Evolutionary conservation across 495 filamentous ascomycete genomes (phyloP).

Genomic region (Usnea hakonensis): DNA sequence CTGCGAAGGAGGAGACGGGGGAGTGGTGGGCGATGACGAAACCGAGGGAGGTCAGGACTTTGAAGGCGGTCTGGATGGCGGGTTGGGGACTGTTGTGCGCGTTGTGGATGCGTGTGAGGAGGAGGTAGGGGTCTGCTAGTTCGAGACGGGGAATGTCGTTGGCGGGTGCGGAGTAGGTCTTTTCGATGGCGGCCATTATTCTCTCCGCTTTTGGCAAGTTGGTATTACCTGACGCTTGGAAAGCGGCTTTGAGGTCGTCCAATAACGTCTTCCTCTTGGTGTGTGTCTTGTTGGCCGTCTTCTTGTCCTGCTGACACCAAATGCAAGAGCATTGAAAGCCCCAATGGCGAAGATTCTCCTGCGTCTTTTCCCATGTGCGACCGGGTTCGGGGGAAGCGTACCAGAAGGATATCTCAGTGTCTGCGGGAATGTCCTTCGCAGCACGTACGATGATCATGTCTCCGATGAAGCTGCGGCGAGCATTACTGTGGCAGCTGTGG

Average conservation of each 20-base stretch:
- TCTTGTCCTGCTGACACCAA: slow-evolving; percentile 32
- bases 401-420: slow-evolving; percentile 42
- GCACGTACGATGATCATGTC: slow-evolving; percentile 52
- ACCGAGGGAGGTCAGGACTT: slow-evolving; percentile 33
- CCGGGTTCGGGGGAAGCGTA: slow-evolving; percentile 27
- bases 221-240: not conserved
- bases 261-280: slow-evolving; percentile 17
- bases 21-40: slow-evolving; percentile 29
- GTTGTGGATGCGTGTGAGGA: slow-evolving; percentile 25
- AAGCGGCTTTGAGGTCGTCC: slow-evolving; percentile 13
- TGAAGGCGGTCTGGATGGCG: slow-evolving; percentile 28
- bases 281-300: not conserved
- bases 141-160: slow-evolving; percentile 28
- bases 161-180: slow-evolving; percentile 29
- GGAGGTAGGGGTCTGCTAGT: slow-evolving; percentile 27
- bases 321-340: slow-evolving; percentile 41
- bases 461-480: slow-evolving; percentile 44
- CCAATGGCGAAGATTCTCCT: slow-evolving; percentile 30
- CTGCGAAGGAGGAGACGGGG: slow-evolving; percentile 19
- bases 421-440: slow-evolving; percentile 32
- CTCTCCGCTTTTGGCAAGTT: slow-evolving; percentile 19
- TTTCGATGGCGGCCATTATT: slow-evolving; percentile 21
- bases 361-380: slow-evolving; percentile 20
- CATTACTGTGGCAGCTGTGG: slow-evolving; percentile 46
- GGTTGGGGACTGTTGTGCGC: slow-evolving; percentile 11